Base-by-base conservation (phyloP, 352 stramenopile species). In the Globisporangium ultimum region DNA sequence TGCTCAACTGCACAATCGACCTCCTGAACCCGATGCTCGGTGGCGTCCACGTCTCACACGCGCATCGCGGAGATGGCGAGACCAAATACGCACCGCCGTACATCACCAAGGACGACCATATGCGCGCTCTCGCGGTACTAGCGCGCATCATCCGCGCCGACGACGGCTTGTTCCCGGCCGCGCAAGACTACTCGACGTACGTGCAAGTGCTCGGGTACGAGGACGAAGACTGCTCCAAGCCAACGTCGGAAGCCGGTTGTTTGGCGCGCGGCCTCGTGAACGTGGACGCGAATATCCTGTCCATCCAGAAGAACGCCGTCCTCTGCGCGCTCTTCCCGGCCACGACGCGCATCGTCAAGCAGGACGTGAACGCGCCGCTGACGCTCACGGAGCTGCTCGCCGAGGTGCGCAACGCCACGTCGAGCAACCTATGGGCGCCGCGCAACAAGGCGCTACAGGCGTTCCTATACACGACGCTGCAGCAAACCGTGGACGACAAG, bases 21-120 rank as follows among this genome's bases (percentile, higher is more conserved):
- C 64, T 55, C 1, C 58, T 79, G n/a, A 53, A 55, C 22, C 74
- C 76, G 6, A 64, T 87, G 63, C 63, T 92, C 2, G 82, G 82
- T 7, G 76, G 78, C 21, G 71, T 84, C 34, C 83, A 90, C 43
- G 65, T 79, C 22, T 88, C 80, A 7, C 71, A 88, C 49, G 74
- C 80, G 15, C 80, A 92, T 43, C 68, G 63, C 40, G 43, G 57
- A 9, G 61, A 66, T 1, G 59, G 54, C 3, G 71, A 87, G 61
- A 62, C 38, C 9, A 38, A 48, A 13, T 88, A 84, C 46, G 53
- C 60, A 0, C 62, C 78, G 1, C 22, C 54, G 9, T 72, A 70
- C n/a, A 47, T 89, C 2, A 54, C 76, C 0, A 71, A 66, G 32
- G 43, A 40, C 3, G 73, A 68, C 18, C 79, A 89, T 48, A 20